A percentile compares a stretch with the other conserved stretches of the same genome.
Conservation (phyloP, 2,329 filamentous ascomycete genomes). For the Hortaea sp. region DNA sequence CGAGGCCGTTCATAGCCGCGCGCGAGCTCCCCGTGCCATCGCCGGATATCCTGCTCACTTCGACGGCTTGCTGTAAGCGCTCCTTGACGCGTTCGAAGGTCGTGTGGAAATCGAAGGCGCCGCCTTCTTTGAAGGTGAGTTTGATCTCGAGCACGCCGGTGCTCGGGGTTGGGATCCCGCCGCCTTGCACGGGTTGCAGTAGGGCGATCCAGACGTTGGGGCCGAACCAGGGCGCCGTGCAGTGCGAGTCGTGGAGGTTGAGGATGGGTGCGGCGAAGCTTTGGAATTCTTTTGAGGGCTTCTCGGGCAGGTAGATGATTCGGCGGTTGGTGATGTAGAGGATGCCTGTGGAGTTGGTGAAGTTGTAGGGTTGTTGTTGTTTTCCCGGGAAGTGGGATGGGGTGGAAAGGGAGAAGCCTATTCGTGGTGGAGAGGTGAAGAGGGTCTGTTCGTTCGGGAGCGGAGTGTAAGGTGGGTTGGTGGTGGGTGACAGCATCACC, state of each 20-base stretch:
- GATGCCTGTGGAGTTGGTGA: constrained; percentile 14
- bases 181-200: constrained; percentile 70
- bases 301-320: constrained; percentile 78
- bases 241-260: constrained; percentile 76
- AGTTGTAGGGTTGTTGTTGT: constrained; percentile 32
- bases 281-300: constrained; percentile 58
- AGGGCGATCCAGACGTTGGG: constrained; percentile 80
- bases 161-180: constrained; percentile 64
- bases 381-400: constrained; percentile 53
- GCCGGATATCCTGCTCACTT: constrained; percentile 47
- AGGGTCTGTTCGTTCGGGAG: constrained; percentile 75
- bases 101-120: constrained; percentile 82
- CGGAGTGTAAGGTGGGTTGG: constrained; percentile 58
- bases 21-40: constrained; percentile 9
- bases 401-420: constrained; percentile 54
- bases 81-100: constrained; percentile 79
- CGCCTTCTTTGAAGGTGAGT: constrained; percentile 86
- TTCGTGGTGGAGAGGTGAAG: constrained; percentile 69
- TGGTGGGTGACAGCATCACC: constrained; percentile 69
- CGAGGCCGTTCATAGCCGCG: constrained; percentile 38
- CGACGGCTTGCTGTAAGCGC: constrained; percentile 68
- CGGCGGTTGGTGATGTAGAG: constrained; percentile 33
- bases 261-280: constrained; percentile 85
- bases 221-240: constrained; percentile 83
- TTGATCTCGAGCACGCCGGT: constrained; percentile 68